Conservation (phyloP, 768 basidiomycete species). For the Pulveroboletus sp. region DNA sequence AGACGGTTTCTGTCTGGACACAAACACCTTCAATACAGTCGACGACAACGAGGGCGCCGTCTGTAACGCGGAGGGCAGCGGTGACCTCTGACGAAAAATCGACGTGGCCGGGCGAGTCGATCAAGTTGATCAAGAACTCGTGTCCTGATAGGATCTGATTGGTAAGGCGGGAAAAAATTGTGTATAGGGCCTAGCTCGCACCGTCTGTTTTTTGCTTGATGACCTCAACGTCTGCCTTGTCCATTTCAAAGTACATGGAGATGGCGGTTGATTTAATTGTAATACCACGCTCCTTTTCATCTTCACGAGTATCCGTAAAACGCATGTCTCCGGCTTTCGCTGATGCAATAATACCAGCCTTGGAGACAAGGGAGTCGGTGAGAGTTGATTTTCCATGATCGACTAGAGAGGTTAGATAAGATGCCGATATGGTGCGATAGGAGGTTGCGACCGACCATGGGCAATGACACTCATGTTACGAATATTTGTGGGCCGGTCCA, state of each 20-base stretch:
- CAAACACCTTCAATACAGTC: slow-evolving; percentile 99
- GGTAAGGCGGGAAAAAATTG: not conserved
- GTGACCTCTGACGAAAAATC: slow-evolving; percentile 99
- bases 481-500: slow-evolving; percentile 90
- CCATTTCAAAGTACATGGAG: slow-evolving; percentile 98
- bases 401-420: slow-evolving; percentile 50
- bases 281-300: slow-evolving; percentile 99
- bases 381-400: slow-evolving; percentile 99
- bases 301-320: slow-evolving; percentile 95
- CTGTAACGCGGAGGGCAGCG: slow-evolving; percentile 98
- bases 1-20: slow-evolving; percentile 98
- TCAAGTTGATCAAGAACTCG: slow-evolving; percentile 99
- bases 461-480: slow-evolving; percentile 95
- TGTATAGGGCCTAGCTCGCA: slow-evolving; percentile 31
- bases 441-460: slow-evolving; percentile 59
- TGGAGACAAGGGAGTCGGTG: slow-evolving; percentile 97
- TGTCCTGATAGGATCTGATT: slow-evolving; percentile 47
- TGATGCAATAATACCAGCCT: slow-evolving; percentile 97
- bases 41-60: slow-evolving; percentile 99
- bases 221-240: slow-evolving; percentile 79
- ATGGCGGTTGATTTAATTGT: slow-evolving; percentile 99
- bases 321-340: slow-evolving; percentile 96
- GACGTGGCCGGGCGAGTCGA: slow-evolving; percentile 99
- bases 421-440: slow-evolving; percentile 10
- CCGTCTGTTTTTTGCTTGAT: slow-evolving; percentile 96